phyloP scores from a whole-genome alignment of 2,329 filamentous ascomycete genomes.

The Salinomyces thailandicus region DNA sequence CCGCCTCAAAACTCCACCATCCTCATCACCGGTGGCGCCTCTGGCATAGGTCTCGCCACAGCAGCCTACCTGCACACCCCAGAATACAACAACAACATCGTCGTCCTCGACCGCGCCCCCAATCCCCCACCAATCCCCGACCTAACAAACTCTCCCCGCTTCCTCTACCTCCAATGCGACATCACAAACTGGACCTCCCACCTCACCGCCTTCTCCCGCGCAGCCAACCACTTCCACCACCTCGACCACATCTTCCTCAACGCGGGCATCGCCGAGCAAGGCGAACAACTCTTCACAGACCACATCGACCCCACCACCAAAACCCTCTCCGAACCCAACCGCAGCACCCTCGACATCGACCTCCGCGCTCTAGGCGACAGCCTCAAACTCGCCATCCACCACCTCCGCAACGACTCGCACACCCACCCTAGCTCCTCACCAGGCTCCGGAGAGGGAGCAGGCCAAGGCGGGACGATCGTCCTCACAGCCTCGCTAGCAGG shows the following conservation, averaged over 20 bases:
- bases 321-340: constrained; percentile 36
- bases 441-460: constrained; percentile 22
- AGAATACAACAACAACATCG: constrained; percentile 20
- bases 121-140: constrained; percentile 10
- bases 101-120: constrained; percentile 17
- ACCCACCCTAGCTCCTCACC: constrained; percentile 5
- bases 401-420: constrained; percentile 28
- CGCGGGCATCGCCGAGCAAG: constrained; percentile 39
- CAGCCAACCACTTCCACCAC: constrained; percentile 31
- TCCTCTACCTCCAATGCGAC: constrained; percentile 30
- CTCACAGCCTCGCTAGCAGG: constrained; percentile 41
- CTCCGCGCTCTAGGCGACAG: constrained; percentile 39
- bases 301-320: constrained; percentile 32
- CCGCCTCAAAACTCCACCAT: constrained; percentile 19
- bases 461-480: constrained; percentile 35
- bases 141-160: constrained; percentile 18
- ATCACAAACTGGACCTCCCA: constrained; percentile 38
- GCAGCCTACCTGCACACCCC: constrained; percentile 19
- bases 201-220: constrained; percentile 34
- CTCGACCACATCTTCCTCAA: constrained; percentile 42
- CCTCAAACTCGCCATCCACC: constrained; percentile 39
- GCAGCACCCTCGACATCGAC: constrained; percentile 36
- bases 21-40: constrained; percentile 22
- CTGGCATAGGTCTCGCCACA: constrained; percentile 24
- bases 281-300: constrained; percentile 42